Evolutionary conservation across 805 yeast genomes (phyloP), one percentile per base, ranked within the genome.

Genomic region (Metschnikowia henanensis): DNA sequence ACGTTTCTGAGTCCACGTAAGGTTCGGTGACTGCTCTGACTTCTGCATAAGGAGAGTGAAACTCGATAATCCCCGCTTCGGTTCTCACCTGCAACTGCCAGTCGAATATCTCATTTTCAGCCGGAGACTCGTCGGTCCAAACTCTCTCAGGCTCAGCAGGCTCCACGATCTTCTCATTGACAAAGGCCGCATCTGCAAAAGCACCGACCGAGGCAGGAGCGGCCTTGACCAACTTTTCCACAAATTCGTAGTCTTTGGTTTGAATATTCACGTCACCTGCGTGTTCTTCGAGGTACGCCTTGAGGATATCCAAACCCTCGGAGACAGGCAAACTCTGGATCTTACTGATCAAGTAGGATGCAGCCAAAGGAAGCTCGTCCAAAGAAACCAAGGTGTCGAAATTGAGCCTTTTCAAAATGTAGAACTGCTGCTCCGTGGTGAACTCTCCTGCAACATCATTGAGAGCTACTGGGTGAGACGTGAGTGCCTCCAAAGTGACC

Each of bases 21-120:
- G 76, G 69, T 8, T 80, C 75, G 21, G 80, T 79, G 19, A 82
- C 76, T 21, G 85, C 77, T 59, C 88, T 72, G 15, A 82, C 87
- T 60, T 82, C 87, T 1, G 84, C 79, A 57, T 81, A 82, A 12
- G 86, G 85, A 13, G 57, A 53, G 43, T 53, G 56, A 29, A 47
- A 55, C 37, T 52, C 56, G 31, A 70, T 60, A 39, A 70, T 52
- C 1, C 65, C 61, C 1, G 75, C 75, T 46, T 70, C 75, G 15
- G 66, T 39, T 39, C 62, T 52, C 8, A 60, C 58, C 43, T 68
- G 72, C 39, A 68, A 51, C 4, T 55, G 51, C 71, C 73, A 68
- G 48, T 68, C 71, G 21, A 46, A 46, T 4, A 46, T 33, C 16
- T 34, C 44, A 21, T 29, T 10, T 5, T 18, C 39, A 16, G 31